Conservation (phyloP, 352 stramenopile species). For the Phytophthora pisi region DNA sequence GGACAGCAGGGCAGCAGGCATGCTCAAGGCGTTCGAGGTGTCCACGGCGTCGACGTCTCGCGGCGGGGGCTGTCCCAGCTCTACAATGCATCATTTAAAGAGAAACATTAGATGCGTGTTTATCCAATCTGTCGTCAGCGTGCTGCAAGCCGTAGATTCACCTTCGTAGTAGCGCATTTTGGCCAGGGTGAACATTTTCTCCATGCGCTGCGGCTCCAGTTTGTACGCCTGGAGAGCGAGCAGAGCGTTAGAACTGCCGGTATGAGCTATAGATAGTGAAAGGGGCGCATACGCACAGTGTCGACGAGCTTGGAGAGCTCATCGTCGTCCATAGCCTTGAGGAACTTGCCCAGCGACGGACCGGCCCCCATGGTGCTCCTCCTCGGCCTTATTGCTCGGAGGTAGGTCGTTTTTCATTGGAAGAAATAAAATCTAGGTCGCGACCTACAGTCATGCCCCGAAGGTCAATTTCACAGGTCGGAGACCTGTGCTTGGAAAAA, state of each 20-base stretch:
- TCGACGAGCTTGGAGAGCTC: conserved; percentile 53
- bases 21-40: conserved; percentile 12
- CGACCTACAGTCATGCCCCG: not conserved
- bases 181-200: conserved; percentile 49
- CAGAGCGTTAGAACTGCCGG: not conserved
- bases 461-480: no score
- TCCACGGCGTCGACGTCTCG: conserved; percentile 16
- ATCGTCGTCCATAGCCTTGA: conserved; percentile 66
- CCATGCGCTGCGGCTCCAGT: conserved; percentile 55
- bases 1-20: conserved; percentile 21
- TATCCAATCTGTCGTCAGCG: not conserved
- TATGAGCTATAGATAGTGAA: not conserved
- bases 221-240: conserved; percentile 50
- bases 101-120: conserved; percentile 1
- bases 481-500: no score
- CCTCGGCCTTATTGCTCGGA: not conserved
- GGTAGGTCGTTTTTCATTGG: conserved; percentile 15
- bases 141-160: conserved; percentile 4
- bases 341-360: conserved; percentile 61
- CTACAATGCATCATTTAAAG: conserved; percentile 4
- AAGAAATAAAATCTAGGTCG: not conserved
- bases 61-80: conserved; percentile 17
- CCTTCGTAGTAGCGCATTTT: conserved; percentile 50
- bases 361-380: conserved; percentile 39
- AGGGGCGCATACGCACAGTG: conserved; percentile 33